Evolutionary conservation across 148 eudicot genomes (phyloP), one percentile per base, ranked within the genome.

Genomic region (Spergularia marina): DNA sequence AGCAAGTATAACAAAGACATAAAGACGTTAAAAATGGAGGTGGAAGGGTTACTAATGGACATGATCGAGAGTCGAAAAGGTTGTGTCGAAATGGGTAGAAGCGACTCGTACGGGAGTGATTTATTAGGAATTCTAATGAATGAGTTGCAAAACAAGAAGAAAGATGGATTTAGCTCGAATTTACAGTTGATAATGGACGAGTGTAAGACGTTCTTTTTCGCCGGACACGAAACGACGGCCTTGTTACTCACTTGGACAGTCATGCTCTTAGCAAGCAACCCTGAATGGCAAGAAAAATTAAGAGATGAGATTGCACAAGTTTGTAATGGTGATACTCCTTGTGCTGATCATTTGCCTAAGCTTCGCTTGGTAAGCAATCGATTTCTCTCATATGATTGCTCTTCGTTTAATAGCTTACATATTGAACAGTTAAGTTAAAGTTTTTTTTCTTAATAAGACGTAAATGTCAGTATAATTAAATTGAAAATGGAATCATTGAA

Each of bases 1-100:
- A 94, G 98, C 77, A 91, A 90, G 71, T 94, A 94, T 62, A 94
- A 94, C 80, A 84, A 91, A 74, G 96, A 91, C 53, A 94, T 91
- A 64, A 94, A 91, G 72, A 68, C 86, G 4, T 39, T 94, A 52
- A 94, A 91, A 78, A 53, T 53, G 70, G 97, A 94, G 68, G 97
- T 94, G 11, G 98, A 94, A 72, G 80, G 82, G 53, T 53, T 89
- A 14, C 54, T 94, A 44, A 85, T 89, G 91, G 96, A 92, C 87
- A 95, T 95, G 53, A 90, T 95, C 54, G 88, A 87, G 61, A 83
- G 90, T 71, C 79, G 96, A 75, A 90, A 77, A 74, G 86, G 82
- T 14, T 81, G 89, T 18, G 86, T 88, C 3, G 96, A 90, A 66
- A 80, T 92, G 20, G 92, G 94, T 14, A 82, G 94, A 66, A 86